Percentiles rank a stretch among this genome's conserved stretches.
phyloP scores from a whole-genome alignment of 2,329 filamentous ascomycete genomes.

The Fusarium sp. region DNA sequence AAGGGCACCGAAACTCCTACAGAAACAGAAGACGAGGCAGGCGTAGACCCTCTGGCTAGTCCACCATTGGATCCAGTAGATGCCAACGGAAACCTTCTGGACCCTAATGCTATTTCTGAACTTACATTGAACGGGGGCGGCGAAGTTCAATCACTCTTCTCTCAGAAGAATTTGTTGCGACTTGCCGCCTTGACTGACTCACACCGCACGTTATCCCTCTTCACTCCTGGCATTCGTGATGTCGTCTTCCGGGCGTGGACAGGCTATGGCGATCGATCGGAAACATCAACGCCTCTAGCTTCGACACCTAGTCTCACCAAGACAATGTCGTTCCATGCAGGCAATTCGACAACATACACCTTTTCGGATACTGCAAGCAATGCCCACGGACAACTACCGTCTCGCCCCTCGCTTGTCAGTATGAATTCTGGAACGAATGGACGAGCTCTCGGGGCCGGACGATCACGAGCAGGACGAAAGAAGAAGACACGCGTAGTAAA shows the following conservation, averaged over 20 bases:
- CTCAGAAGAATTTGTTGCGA: slow-evolving; percentile 90
- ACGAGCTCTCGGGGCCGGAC: slow-evolving; percentile 71
- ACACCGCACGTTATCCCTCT: slow-evolving; percentile 89
- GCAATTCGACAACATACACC: slow-evolving; percentile 74
- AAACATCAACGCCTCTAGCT: slow-evolving; percentile 63
- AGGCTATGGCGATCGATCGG: slow-evolving; percentile 76
- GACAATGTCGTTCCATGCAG: slow-evolving; percentile 70
- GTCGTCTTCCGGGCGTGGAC: slow-evolving; percentile 95
- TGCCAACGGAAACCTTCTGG: slow-evolving; percentile 79
- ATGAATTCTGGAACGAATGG: slow-evolving; percentile 71
- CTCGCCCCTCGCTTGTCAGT: slow-evolving; percentile 74
- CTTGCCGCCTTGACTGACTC: slow-evolving; percentile 87
- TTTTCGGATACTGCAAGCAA: slow-evolving; percentile 78
- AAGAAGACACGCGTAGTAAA: slow-evolving; percentile 89
- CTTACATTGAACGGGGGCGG: slow-evolving; percentile 82
- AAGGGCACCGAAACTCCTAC: slow-evolving; percentile 62
- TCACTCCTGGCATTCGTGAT: slow-evolving; percentile 90
- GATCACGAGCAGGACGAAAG: slow-evolving; percentile 74
- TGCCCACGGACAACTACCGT: slow-evolving; percentile 71
- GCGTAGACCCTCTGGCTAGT: slow-evolving; percentile 83
- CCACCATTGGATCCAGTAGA: slow-evolving; percentile 87
- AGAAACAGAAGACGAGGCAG: slow-evolving; percentile 66
- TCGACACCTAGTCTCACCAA: slow-evolving; percentile 68
- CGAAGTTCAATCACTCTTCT: slow-evolving; percentile 90
- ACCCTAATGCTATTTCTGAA: slow-evolving; percentile 79